Conservation (phyloP, 73 alveolate species). For the Paramecium sexaurelia region DNA sequence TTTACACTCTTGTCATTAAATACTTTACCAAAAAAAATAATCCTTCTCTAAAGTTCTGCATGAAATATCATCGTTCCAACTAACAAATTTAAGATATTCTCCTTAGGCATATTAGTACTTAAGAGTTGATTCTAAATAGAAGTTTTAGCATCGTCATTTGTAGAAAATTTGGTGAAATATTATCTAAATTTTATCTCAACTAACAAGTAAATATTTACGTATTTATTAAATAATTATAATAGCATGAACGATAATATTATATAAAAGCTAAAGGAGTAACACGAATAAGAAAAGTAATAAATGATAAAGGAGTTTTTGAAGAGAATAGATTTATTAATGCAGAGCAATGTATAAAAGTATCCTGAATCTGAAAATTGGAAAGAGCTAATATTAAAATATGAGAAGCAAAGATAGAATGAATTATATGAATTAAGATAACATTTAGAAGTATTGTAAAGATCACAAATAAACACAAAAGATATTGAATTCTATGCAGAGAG, state of each 20-base stretch:
- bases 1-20: too few species aligned
- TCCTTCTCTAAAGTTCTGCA: too few species aligned
- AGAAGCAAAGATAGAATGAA: slow-evolving; percentile 54
- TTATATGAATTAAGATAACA: slow-evolving; percentile 31
- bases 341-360: slow-evolving; percentile 37
- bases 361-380: slow-evolving; percentile 55
- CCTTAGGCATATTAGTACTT: too few species aligned
- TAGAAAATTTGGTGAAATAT: too few species aligned
- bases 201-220: not conserved
- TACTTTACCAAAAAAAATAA: too few species aligned
- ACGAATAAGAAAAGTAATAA: not conserved
- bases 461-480: slow-evolving; percentile 20
- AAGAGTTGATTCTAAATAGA: too few species aligned
- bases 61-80: too few species aligned
- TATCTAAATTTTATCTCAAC: not conserved
- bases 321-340: not conserved
- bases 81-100: too few species aligned
- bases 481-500: slow-evolving; percentile 49
- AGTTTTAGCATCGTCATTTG: too few species aligned
- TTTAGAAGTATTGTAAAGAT: slow-evolving; percentile 40
- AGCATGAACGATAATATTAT: not conserved
- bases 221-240: not conserved
- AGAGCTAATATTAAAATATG: slow-evolving; percentile 18
- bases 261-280: slow-evolving; percentile 3
- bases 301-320: not conserved